Evolutionary conservation across 2,329 filamentous ascomycete species (phyloP).

Genomic region (Penicillium paneum): DNA sequence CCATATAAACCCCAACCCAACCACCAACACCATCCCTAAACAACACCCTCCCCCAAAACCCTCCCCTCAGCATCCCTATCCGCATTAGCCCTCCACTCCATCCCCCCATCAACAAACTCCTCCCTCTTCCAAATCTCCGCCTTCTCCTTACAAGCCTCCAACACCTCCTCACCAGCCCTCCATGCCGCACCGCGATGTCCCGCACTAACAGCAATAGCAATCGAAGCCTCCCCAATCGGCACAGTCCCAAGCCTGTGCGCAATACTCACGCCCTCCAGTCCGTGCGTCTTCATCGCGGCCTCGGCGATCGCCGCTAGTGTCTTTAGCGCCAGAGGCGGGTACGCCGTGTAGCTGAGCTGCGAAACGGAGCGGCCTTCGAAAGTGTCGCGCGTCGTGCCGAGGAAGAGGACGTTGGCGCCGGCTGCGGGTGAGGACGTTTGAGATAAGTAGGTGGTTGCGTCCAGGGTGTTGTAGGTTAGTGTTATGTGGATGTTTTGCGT

Average conservation of each 20-base stretch:
- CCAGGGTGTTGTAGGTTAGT: conserved; percentile 42
- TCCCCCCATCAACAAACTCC: conserved; percentile 70
- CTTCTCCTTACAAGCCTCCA: conserved; percentile 79
- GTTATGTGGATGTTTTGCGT: conserved; percentile 41
- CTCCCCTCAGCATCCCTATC: conserved; percentile 60
- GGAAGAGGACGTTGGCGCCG: conserved; percentile 47
- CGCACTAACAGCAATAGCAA: conserved; percentile 80
- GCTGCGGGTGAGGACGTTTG: conserved; percentile 42
- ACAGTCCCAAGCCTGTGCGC: conserved; percentile 81
- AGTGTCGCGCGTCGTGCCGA: conserved; percentile 46
- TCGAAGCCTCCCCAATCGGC: conserved; percentile 88
- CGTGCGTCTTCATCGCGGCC: conserved; percentile 55
- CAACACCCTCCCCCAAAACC: neutral
- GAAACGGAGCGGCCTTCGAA: conserved; percentile 42
- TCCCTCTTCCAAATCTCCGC: conserved; percentile 97
- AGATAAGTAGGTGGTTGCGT: conserved; percentile 33
- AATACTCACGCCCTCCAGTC: conserved; percentile 70
- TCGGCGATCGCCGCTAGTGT: conserved; percentile 40
- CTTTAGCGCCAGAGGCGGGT: conserved; percentile 43
- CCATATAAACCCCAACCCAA: neutral
- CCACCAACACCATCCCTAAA: neutral
- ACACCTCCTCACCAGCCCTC: conserved; percentile 80
- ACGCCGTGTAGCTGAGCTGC: conserved; percentile 46
- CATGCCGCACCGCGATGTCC: conserved; percentile 82
- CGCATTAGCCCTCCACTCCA: conserved; percentile 81